Evolutionary conservation across 2,329 filamentous ascomycete genomes (phyloP), one percentile per base, ranked within the genome.

Genomic region (Coniochaeta sp.): DNA sequence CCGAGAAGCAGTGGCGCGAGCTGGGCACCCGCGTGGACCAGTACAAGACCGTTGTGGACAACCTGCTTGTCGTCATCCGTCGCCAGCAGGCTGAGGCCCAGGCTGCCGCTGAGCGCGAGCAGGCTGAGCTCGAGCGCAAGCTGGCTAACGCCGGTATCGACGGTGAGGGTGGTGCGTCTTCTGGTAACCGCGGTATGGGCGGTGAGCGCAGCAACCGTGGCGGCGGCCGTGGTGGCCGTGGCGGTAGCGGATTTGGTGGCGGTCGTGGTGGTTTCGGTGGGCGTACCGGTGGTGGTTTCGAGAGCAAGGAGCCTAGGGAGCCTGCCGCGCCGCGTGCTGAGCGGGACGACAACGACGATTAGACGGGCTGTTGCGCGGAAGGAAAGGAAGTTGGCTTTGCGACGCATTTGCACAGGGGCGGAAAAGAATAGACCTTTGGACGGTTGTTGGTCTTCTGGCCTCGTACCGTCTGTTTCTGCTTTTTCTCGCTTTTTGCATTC

Each of bases 1-100:
- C 90, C 61, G 90, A 96, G 76, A 95, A 95, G 79, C 94, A 99
- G 76, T 99, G 95, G 91, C 84, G 88, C 61, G 92, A 99, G 76
- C 86, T 99, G 51, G 88, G 90, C 55, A 89, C 87, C 57, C 82
- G 92, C 56, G 76, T 99, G 63, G 91, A 96, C 72, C 88, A 91
- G 69, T 97, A 92, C 92, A 85, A 87, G 69, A 79, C 82, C 61
- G 92, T 89, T 61, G 76, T 97, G 62, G 80, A 83, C 65, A 83
- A 82, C 59, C 91, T 99, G 16, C 75, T 95, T 60, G 75, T 77
- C 52, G 89, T 94, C 45, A 81, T 97, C 59, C 82, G 85, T 64
- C 77, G 82, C 66, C 89, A 95, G 76, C 86, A 95, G 77, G 78
- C 85, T 71, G 86, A 88, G 62, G 91, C 87, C 60, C 79, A 87